These are phyloP conservation scores for Backusella macrospora DNA, from an alignment of 192 early-diverging fungal genomes.

Conservation along the genomic window DNA sequence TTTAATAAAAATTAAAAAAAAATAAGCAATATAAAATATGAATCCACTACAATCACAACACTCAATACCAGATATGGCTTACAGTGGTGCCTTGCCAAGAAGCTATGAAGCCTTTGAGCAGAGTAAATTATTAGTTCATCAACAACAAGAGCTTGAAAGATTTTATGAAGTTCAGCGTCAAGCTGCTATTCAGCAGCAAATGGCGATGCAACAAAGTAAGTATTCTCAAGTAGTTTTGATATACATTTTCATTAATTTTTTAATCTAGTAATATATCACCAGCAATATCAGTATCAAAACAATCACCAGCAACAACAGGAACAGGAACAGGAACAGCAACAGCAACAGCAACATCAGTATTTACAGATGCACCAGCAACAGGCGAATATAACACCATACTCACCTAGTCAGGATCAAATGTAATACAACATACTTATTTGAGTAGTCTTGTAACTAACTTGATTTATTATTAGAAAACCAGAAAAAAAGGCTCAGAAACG, in stretches of 20 bases:
- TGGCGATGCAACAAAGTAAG: constrained; percentile 18
- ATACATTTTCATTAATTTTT: neutral
- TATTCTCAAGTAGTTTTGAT: neutral
- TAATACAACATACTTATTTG: constrained; percentile 11
- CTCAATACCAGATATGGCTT: neutral
- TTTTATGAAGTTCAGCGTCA: constrained; percentile 21
- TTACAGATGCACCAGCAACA: constrained; percentile 9
- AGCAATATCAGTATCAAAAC: constrained; percentile 6
- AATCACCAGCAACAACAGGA: neutral
- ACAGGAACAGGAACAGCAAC: neutral
- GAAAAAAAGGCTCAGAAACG: constrained; percentile 40
- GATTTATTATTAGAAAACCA: constrained; percentile 11
- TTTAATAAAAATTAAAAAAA: neutral
- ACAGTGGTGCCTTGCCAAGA: neutral
- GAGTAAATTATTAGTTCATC: neutral
- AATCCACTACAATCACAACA: neutral
- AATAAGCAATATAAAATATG: neutral
- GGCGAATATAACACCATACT: neutral
- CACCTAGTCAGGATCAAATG: neutral
- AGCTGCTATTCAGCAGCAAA: constrained; percentile 27
- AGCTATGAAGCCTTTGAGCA: neutral
- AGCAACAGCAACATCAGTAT: neutral
- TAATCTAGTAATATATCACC: neutral
- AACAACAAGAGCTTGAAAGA: constrained; percentile 15
- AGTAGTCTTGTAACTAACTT: neutral